A percentile compares a stretch with the other conserved stretches of the same genome.
phyloP scores from a whole-genome alignment of 345 rosid species.

The Lumnitzera racemosa region DNA sequence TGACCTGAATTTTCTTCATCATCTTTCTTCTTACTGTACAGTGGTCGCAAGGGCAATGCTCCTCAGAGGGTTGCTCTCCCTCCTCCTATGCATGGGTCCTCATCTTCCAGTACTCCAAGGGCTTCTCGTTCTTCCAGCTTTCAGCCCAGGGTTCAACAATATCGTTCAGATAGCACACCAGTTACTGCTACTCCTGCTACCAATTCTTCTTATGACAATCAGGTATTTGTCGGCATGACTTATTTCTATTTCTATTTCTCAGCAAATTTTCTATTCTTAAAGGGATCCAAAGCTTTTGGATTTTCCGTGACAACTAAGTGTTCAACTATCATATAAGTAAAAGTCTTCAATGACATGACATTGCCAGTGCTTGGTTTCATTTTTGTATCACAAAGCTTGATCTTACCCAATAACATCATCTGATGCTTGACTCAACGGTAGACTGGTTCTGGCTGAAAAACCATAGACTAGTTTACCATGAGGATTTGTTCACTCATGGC shows the following conservation, averaged over 20 bases:
- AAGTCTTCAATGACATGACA: too few relatives aligned
- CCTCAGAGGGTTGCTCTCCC: slow-evolving; percentile 31
- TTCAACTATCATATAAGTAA: too few relatives aligned
- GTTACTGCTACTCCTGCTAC: slow-evolving; percentile 16
- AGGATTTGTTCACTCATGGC: too few relatives aligned
- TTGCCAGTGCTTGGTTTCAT: too few relatives aligned
- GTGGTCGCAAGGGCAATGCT: slow-evolving; percentile 24
- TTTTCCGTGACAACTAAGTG: background rate
- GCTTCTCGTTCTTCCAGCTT: slow-evolving; percentile 16
- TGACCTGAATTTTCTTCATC: background rate
- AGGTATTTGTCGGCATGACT: slow-evolving; percentile 5
- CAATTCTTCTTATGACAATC: slow-evolving; percentile 10
- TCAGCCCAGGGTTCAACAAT: slow-evolving; percentile 21
- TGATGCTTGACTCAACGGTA: too few relatives aligned
- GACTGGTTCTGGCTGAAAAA: too few relatives aligned
- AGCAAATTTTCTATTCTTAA: background rate
- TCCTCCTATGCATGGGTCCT: slow-evolving; percentile 25
- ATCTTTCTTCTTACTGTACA: slow-evolving; percentile 5
- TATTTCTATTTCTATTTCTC: background rate
- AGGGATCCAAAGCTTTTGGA: background rate
- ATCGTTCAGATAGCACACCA: slow-evolving; percentile 17
- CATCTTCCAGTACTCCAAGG: slow-evolving; percentile 13
- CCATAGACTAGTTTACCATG: too few relatives aligned
- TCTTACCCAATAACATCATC: too few relatives aligned
- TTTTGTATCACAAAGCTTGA: too few relatives aligned